These are phyloP conservation scores for Trichoderma citrinoviride DNA, from an alignment of 2,329 filamentous ascomycete genomes.

Conservation along the genomic window DNA sequence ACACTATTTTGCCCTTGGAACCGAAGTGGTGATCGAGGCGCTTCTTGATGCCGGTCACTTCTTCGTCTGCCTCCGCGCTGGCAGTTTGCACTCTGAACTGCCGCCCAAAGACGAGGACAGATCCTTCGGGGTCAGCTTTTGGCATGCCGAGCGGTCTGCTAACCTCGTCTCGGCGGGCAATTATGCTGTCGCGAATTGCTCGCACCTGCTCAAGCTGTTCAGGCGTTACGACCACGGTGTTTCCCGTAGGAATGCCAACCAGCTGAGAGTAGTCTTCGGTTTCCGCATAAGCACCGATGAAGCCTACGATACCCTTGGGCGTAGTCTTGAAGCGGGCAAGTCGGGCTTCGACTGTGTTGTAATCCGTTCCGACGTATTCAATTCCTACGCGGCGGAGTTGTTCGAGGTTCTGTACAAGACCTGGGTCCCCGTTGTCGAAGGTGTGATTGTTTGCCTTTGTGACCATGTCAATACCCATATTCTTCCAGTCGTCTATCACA, in stretches of 20 bases:
- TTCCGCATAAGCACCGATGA: slow-evolving; percentile 3
- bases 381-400: slow-evolving; percentile 9
- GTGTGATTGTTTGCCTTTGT: slow-evolving; percentile 10
- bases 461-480: slow-evolving; percentile 15
- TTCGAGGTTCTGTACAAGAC: slow-evolving; percentile 9
- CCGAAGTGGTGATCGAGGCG: slow-evolving; percentile 1
- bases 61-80: neutral
- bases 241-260: neutral
- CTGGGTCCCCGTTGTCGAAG: slow-evolving; percentile 3
- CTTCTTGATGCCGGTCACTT: neutral
- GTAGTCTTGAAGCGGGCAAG: slow-evolving; percentile 13
- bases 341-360: neutral
- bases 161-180: neutral
- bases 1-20: neutral
- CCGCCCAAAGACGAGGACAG: slow-evolving; percentile 7
- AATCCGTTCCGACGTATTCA: slow-evolving; percentile 8
- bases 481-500: slow-evolving; percentile 5
- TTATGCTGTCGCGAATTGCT: neutral
- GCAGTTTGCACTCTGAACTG: neutral
- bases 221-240: neutral
- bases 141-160: neutral
- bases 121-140: neutral
- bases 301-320: slow-evolving; percentile 5
- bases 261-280: slow-evolving; percentile 8
- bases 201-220: neutral